Conservation (phyloP, 2,329 filamentous ascomycete species). For the Colletotrichum sp. region DNA sequence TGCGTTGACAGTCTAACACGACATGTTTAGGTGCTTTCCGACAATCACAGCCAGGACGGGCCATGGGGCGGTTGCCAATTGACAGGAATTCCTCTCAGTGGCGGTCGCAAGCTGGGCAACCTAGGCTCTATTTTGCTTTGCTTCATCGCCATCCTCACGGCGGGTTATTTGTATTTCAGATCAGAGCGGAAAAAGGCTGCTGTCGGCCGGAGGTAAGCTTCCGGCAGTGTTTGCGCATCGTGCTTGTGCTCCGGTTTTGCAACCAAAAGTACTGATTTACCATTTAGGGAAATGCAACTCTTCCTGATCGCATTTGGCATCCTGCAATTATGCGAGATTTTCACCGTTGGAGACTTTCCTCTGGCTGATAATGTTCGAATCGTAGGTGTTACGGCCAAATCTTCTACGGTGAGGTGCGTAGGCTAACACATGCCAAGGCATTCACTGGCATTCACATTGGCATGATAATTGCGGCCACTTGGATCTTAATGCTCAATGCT, state of each 20-base stretch:
- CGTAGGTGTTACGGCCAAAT: conserved; percentile 54
- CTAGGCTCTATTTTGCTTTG: conserved; percentile 90
- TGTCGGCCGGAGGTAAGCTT: conserved; percentile 82
- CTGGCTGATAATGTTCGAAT: conserved; percentile 72
- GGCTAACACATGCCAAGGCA: conserved; percentile 53
- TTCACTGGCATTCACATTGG: conserved; percentile 93
- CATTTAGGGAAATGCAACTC: conserved; percentile 87
- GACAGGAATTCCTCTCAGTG: conserved; percentile 74
- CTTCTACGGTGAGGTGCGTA: neutral
- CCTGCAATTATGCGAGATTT: conserved; percentile 94
- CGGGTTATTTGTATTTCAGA: conserved; percentile 73
- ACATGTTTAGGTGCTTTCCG: conserved; percentile 68
- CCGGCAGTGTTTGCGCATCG: neutral
- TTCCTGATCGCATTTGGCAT: conserved; percentile 88
- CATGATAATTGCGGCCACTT: conserved; percentile 84
- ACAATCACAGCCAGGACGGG: conserved; percentile 63
- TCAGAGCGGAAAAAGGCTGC: conserved; percentile 93
- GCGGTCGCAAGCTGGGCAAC: conserved; percentile 75
- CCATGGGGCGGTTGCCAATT: conserved; percentile 75
- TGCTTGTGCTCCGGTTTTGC: conserved; percentile 1
- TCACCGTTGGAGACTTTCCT: conserved; percentile 90
- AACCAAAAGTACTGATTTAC: conserved; percentile 25
- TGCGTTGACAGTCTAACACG: conserved; percentile 22
- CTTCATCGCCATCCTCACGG: conserved; percentile 74
- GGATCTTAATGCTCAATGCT: conserved; percentile 91